A percentile compares a stretch with the other conserved stretches of the same genome.
These are phyloP conservation scores for Kockovaella imperatae DNA, from an alignment of 768 basidiomycete genomes.

Conservation along the genomic window DNA sequence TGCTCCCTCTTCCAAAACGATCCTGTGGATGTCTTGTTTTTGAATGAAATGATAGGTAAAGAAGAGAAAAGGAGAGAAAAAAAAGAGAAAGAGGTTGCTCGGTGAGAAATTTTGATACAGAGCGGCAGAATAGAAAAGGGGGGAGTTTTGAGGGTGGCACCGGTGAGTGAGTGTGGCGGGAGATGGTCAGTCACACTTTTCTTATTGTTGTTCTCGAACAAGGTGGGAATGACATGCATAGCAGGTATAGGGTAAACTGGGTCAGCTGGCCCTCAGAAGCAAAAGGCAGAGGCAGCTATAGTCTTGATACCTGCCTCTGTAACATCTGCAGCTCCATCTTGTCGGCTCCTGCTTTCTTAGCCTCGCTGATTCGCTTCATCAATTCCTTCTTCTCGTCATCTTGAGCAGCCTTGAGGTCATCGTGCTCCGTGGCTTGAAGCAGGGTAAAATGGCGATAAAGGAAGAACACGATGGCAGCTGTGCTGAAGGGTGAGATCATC, in stretches of 20 bases:
- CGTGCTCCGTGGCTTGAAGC: conserved; percentile 15
- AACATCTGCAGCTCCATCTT: not conserved
- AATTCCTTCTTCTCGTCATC: conserved; percentile 34
- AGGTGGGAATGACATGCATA: not conserved
- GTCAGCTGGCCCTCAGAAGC: no score
- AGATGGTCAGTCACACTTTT: no score
- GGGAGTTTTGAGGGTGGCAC: no score
- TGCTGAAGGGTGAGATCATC: not conserved
- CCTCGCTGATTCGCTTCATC: conserved; percentile 19
- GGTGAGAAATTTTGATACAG: no score
- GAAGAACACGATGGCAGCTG: conserved; percentile 35
- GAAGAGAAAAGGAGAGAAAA: not conserved
- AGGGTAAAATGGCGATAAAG: conserved; percentile 35
- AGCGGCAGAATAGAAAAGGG: no score
- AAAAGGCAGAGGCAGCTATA: not conserved
- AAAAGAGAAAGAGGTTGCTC: no score
- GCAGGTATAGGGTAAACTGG: not conserved
- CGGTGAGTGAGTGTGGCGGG: no score
- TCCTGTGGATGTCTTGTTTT: not conserved
- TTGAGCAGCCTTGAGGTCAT: conserved; percentile 16
- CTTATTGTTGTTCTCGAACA: no score
- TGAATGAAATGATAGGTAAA: not conserved
- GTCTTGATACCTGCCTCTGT: not conserved
- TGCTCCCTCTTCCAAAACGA: not conserved
- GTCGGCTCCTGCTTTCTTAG: conserved; percentile 19